Evolutionary conservation across 345 rosid species (phyloP).

Genomic region (Barbarea vulgaris): DNA sequence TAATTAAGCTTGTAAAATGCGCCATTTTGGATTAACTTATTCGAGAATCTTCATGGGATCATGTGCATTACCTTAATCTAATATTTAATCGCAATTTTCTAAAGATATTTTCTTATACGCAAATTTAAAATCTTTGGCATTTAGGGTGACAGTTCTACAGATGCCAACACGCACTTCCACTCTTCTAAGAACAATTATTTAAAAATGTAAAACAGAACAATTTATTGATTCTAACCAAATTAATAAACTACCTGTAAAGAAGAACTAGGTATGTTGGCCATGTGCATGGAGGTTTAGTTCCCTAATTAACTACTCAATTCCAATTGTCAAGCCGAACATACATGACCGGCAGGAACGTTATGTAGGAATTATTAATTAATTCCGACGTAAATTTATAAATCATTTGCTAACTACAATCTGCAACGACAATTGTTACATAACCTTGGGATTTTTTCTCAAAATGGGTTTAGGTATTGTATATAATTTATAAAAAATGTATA

Average conservation of each 20-base stretch:
- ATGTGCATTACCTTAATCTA: conserved; percentile 44
- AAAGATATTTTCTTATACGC: conserved; percentile 13
- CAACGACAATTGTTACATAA: not conserved
- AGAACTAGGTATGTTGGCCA: conserved; percentile 40
- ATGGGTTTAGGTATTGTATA: not conserved
- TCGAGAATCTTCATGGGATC: conserved; percentile 49
- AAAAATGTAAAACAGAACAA: not conserved
- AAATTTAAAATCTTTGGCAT: conserved; percentile 4
- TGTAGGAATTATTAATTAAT: conserved; percentile 5
- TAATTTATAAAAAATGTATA: not conserved
- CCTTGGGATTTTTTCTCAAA: not conserved
- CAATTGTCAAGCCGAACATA: conserved; percentile 18
- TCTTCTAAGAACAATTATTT: conserved; percentile 15
- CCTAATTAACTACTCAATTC: conserved; percentile 24
- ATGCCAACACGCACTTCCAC: conserved; percentile 39
- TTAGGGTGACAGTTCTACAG: conserved; percentile 20
- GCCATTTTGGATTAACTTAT: conserved; percentile 21
- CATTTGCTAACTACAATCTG: not conserved
- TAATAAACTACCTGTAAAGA: conserved; percentile 40
- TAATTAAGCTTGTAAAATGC: conserved; percentile 42
- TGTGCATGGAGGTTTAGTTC: conserved; percentile 38
- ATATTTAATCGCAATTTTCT: conserved; percentile 15
- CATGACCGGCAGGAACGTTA: conserved; percentile 3
- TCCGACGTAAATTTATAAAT: not conserved
- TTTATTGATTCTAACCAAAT: not conserved